These are phyloP conservation scores for Nymphaea colorata DNA, from an alignment of 164 flowering plant species.

Conservation along the genomic window DNA sequence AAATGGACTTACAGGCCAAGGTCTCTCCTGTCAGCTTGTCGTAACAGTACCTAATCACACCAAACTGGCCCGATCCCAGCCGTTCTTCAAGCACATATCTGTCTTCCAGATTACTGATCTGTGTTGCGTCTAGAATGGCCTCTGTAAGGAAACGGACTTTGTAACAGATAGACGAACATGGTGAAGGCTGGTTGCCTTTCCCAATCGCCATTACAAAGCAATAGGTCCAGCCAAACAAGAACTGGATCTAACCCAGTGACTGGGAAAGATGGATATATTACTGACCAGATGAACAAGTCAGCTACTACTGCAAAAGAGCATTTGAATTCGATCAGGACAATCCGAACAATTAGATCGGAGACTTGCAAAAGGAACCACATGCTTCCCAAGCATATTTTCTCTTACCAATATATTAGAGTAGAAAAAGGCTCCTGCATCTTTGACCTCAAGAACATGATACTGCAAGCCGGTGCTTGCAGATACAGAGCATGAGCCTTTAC, in stretches of 20 bases:
- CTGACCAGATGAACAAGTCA: neutral
- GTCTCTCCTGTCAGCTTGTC: slow-evolving; percentile 46
- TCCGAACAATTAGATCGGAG: neutral
- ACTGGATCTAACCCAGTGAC: neutral
- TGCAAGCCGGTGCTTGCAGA: neutral
- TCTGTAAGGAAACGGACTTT: slow-evolving; percentile 24
- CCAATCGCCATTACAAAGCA: slow-evolving; percentile 53
- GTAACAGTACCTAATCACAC: slow-evolving; percentile 48
- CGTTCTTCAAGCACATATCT: slow-evolving; percentile 47
- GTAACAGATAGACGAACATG: slow-evolving; percentile 22
- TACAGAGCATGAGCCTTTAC: neutral
- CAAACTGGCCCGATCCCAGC: slow-evolving; percentile 77
- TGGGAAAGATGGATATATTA: neutral
- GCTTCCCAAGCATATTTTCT: neutral
- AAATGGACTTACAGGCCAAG: slow-evolving; percentile 49
- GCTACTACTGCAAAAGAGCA: neutral
- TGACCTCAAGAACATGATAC: neutral
- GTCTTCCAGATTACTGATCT: slow-evolving; percentile 32
- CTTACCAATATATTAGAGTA: neutral
- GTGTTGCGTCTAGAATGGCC: slow-evolving; percentile 31
- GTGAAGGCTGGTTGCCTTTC: slow-evolving; percentile 26
- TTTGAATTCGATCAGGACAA: neutral
- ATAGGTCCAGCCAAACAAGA: neutral
- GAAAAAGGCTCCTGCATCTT: neutral
- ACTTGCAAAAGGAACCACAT: neutral